Evolutionary conservation across 2,329 filamentous ascomycete genomes (phyloP), one percentile per base, ranked within the genome.

Genomic region (Cytospora piceicola): DNA sequence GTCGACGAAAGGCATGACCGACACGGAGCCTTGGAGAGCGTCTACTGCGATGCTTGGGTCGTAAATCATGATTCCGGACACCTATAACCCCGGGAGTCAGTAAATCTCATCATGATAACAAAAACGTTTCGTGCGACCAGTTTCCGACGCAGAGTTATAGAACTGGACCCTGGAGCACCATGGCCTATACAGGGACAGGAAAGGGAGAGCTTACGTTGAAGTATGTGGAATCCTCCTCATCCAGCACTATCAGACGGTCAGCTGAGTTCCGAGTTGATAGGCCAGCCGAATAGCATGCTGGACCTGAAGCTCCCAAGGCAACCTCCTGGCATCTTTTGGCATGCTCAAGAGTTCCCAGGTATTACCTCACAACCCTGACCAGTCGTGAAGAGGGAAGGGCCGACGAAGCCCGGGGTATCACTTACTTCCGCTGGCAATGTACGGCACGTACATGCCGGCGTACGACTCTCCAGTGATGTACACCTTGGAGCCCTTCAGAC

Each of bases 391-490:
- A 29, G 27, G 27, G 27, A 5, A 29, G 3, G 27, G 27, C 3
- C 27, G 27, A 29, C 27, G 27, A 29, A 14, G 32, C 32, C 8
- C n/a, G 20, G n/a, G n/a, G 5, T 12, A 24, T 14, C 46, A 49
- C 46, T 24, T 20, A 49, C 46, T 91, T 32, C 87, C 88, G 71
- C 88, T 85, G 1, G 89, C 86, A 65, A 94, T 90, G 73, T 92
- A 93, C 0, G 90, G 89, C 2, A 90, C 85, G 71, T 88, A 90
- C 71, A 80, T 77, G 20, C 90, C 90, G 0, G 85, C 90, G 70
- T 91, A 93, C 0, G 84, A 89, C 75, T 92, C 90, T 8, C 90
- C 92, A 0, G 90, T 83, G 65, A 95, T 85, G 75, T 90, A 94
- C 12, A 93, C 83, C 69, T 90, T 90, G 71, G 84, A 86, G 15